Evolutionary conservation across 2,329 filamentous ascomycete genomes (phyloP), one percentile per base, ranked within the genome.

Genomic region (Pseudocercospora fuligena): DNA sequence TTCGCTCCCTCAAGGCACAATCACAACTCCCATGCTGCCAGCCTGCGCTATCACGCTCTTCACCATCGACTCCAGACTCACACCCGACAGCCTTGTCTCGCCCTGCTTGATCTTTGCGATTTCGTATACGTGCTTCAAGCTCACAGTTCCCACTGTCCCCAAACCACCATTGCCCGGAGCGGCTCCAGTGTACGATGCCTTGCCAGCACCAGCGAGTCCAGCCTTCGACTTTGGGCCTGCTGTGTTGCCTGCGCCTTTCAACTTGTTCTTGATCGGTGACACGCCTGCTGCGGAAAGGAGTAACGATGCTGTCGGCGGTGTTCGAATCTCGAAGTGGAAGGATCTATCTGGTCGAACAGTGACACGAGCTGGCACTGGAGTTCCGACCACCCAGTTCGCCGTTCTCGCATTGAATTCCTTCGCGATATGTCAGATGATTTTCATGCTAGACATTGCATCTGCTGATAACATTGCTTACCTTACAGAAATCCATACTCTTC

Each of bases 401-500:
- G 95, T 99, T 75, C 64, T 67, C 68, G 70, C 70, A 47, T 72
- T 72, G 68, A 72, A 72, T 69, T 72, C 70, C 69, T 71, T 43
- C 49, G 11, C 53, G 40, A 19, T 23, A n/a, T 31, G 51, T 65
- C 53, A 65, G 66, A 61, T 53, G 36, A 40, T 23, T 36, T 12
- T 43, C 56, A 16, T n/a, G 27, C 53, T 12, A 27, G n/a, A 25
- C 31, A 33, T 31, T 40, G 29, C 56, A 43, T 21, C 31, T 19
- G 33, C 29, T 21, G 56, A 43, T 25, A 4, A 21, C 56, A n/a
- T 43, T n/a, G 60, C 77, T 65, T 79, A 97, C 94, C 87, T 98
- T 98, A 89, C 95, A 98, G 80, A 98, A 99, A 82, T 99, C 95
- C 90, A 99, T 99, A 66, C 92, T 96, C 85, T 99, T 99, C 69